Evolutionary conservation across 805 yeast species (phyloP), one percentile per base, ranked within the genome.

Genomic region (Candida krabiensis): DNA sequence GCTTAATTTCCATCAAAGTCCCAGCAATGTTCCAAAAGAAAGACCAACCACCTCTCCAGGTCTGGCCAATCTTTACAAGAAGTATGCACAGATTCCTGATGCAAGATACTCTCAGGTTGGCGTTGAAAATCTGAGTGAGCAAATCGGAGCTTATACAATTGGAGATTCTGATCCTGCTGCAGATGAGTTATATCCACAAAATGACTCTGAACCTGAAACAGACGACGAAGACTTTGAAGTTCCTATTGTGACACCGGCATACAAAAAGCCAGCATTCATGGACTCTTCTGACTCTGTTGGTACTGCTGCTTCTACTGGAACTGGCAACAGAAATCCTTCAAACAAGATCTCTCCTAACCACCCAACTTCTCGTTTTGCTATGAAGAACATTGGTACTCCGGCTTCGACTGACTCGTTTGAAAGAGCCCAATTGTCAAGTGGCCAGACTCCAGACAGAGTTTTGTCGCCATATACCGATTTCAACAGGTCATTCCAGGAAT

Each of bases 391-490:
- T 13, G 35, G 35, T 7, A 9, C 28, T 5, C 17, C 27, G 4
- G 19, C 41, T 8, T 33, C 37, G 11, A 14, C 25, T 12, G 46
- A 42, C 35, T 42, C 46, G 8, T 36, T 30, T 16, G 45, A 34
- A 9, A 25, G 35, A 14, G 11, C n/a, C 9, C 23, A 28, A 9
- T 26, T 25, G 12, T 14, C n/a, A 17, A 14, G 26, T n/a, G 38
- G 24, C 9, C 17, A 30, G 9, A 30, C 46, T 2, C 29, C 33
- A 9, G 47, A 47, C 14, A 40, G 66, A 29, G 50, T 49, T 7
- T 33, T 63, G 18, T 64, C 69, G 1, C 69, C 70, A 28, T 63
- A 61, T 42, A 52, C 66, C 2, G 65, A 56, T 19, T 63, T 62
- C 51, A 56, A 62, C 35, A 48, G 49, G 9, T 54, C 61, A 25